Percentiles rank a stretch among this genome's conserved stretches.
Evolutionary conservation across 2,329 filamentous ascomycete genomes (phyloP).

Genomic region (Cytospora paraplurivora): DNA sequence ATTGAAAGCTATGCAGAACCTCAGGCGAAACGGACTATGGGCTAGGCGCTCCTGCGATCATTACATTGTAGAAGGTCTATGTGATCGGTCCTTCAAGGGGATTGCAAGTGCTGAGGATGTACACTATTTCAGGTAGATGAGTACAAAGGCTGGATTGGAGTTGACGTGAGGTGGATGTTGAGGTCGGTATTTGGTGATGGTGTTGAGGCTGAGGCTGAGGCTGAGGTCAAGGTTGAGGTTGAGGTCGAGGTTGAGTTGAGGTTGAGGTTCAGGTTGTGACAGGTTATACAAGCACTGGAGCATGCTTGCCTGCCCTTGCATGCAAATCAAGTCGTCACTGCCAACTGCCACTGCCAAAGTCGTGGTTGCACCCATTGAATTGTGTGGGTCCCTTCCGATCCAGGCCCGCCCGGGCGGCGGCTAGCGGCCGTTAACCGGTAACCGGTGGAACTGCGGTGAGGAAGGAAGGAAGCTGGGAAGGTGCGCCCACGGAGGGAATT

Average conservation of each 20-base stretch:
- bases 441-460: constrained; percentile 2
- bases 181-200: too few species aligned
- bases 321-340: not conserved
- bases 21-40: not conserved
- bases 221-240: too few species aligned
- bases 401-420: not conserved
- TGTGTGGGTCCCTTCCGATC: not conserved
- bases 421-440: not conserved
- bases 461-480: too few species aligned
- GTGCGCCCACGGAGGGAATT: too few species aligned
- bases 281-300: too few species aligned
- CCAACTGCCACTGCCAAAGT: not conserved
- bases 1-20: constrained; percentile 3
- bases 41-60: not conserved
- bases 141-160: not conserved
- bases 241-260: not conserved
- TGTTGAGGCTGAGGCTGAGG: too few species aligned
- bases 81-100: not conserved
- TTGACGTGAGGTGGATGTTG: not conserved
- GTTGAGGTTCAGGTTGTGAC: too few species aligned
- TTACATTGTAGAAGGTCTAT: constrained; percentile 4
- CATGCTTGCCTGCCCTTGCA: too few species aligned
- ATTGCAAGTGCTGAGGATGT: constrained; percentile 6
- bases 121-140: constrained; percentile 5
- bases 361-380: not conserved